Percentiles rank a stretch among this genome's conserved stretches.
phyloP scores from a whole-genome alignment of 352 stramenopile genomes.

The Phytophthora sansomeana region DNA sequence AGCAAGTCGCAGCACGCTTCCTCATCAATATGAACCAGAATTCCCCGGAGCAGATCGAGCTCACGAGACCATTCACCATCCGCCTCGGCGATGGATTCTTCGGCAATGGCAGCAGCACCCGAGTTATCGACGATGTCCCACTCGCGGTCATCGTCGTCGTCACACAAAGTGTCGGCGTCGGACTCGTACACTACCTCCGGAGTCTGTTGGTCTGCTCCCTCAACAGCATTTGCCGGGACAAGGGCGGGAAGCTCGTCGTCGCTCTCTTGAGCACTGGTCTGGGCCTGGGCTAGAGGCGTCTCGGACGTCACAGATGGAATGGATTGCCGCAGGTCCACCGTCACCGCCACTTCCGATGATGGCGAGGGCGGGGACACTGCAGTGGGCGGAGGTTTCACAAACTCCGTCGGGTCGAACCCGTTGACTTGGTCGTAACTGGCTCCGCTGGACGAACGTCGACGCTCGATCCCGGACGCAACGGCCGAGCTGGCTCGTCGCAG shows the following conservation, averaged over 20 bases:
- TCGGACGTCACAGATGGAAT: slow-evolving; percentile 10
- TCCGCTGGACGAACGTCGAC: slow-evolving; percentile 50
- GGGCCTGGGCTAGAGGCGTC: neutral
- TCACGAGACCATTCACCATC: slow-evolving; percentile 50
- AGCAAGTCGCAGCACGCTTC: slow-evolving; percentile 58
- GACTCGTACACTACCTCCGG: slow-evolving; percentile 51
- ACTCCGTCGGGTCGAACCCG: slow-evolving; percentile 33
- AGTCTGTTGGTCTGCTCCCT: slow-evolving; percentile 17
- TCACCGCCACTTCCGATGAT: slow-evolving; percentile 37
- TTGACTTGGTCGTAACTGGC: slow-evolving; percentile 17
- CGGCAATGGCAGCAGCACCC: slow-evolving; percentile 13
- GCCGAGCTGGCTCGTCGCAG: slow-evolving; percentile 52
- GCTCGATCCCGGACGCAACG: slow-evolving; percentile 58
- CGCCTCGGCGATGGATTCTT: slow-evolving; percentile 43
- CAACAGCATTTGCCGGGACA: slow-evolving; percentile 11
- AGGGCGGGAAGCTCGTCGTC: slow-evolving; percentile 31
- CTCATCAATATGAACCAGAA: slow-evolving; percentile 61
- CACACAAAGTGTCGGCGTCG: slow-evolving; percentile 71
- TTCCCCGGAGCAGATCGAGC: slow-evolving; percentile 54
- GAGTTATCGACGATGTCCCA: slow-evolving; percentile 58
- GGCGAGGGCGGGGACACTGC: slow-evolving; percentile 22
- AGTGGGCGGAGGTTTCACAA: slow-evolving; percentile 25
- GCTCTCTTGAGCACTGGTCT: slow-evolving; percentile 16
- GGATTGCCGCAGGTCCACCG: slow-evolving; percentile 44
- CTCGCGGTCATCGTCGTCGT: slow-evolving; percentile 58